These are phyloP conservation scores for Pleurotus giganteus DNA, from an alignment of 768 basidiomycete genomes.

Conservation along the genomic window DNA sequence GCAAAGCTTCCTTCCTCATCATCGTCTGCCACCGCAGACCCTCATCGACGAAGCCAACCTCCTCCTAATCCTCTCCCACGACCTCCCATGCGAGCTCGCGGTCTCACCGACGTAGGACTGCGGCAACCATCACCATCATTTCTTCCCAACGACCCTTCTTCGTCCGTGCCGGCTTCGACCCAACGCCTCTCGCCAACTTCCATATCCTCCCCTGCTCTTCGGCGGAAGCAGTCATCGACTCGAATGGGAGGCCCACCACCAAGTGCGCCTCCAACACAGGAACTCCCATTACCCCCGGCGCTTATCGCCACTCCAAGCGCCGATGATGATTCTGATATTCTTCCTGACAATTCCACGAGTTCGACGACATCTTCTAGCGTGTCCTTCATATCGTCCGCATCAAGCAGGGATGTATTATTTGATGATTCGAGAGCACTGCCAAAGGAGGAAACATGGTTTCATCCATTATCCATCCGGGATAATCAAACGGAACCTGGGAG, in stretches of 20 bases:
- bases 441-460: slow-evolving; percentile 5
- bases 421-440: slow-evolving; percentile 7
- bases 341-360: slow-evolving; percentile 16
- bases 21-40: slow-evolving; percentile 16
- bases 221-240: slow-evolving; percentile 42
- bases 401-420: slow-evolving; percentile 23
- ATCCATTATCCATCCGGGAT: slow-evolving; percentile 25
- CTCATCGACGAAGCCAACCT: slow-evolving; percentile 31
- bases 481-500: slow-evolving; percentile 19
- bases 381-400: slow-evolving; percentile 42
- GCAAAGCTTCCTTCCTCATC: slow-evolving; percentile 3
- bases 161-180: slow-evolving; percentile 26
- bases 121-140: slow-evolving; percentile 29
- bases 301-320: slow-evolving; percentile 12
- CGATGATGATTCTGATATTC: slow-evolving; percentile 13
- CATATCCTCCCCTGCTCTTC: slow-evolving; percentile 30
- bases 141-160: slow-evolving; percentile 25
- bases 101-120: slow-evolving; percentile 42
- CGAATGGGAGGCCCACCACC: slow-evolving; percentile 38
- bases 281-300: slow-evolving; percentile 45
- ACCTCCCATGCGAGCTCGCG: slow-evolving; percentile 44
- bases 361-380: slow-evolving; percentile 37
- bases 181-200: slow-evolving; percentile 16
- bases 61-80: slow-evolving; percentile 28
- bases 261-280: slow-evolving; percentile 47